phyloP scores from a whole-genome alignment of 176 grass and related monocot species.

The Ensete glaucum region DNA sequence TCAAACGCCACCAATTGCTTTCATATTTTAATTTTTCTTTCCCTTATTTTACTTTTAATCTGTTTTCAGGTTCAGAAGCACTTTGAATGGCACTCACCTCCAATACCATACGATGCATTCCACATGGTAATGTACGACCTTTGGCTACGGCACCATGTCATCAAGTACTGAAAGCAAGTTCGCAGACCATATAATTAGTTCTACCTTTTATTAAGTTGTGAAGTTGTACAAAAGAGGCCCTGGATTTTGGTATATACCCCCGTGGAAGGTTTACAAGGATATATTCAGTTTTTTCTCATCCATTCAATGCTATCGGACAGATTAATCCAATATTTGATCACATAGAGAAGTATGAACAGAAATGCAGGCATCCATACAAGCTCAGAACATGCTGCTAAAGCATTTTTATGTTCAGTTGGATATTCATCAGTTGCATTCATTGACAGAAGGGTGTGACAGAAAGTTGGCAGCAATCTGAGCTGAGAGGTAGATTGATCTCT shows the following conservation, averaged over 20 bases:
- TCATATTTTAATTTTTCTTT: background rate
- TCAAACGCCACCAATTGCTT: background rate
- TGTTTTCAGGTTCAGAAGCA: slow-evolving; percentile 78
- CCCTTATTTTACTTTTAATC: background rate
- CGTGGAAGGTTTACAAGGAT: background rate
- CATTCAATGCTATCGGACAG: background rate
- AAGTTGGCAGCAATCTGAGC: background rate
- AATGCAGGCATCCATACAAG: background rate
- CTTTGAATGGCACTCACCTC: slow-evolving; percentile 92
- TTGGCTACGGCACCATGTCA: slow-evolving; percentile 81
- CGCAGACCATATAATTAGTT: background rate
- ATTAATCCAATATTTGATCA: background rate
- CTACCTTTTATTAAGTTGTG: background rate
- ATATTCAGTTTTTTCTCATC: background rate
- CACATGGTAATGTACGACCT: slow-evolving; percentile 98
- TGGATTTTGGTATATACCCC: background rate
- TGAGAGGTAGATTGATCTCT: background rate
- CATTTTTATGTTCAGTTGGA: background rate
- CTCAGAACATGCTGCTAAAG: background rate
- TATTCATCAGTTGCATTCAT: background rate
- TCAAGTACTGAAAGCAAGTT: slow-evolving; percentile 35
- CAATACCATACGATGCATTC: slow-evolving; percentile 72
- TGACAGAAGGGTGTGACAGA: background rate
- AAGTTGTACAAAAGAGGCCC: background rate
- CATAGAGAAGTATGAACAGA: background rate